A percentile compares a stretch with the other conserved stretches of the same genome.
phyloP scores from a whole-genome alignment of 192 early-diverging fungal genomes.

The Chytriomyces confervae region DNA sequence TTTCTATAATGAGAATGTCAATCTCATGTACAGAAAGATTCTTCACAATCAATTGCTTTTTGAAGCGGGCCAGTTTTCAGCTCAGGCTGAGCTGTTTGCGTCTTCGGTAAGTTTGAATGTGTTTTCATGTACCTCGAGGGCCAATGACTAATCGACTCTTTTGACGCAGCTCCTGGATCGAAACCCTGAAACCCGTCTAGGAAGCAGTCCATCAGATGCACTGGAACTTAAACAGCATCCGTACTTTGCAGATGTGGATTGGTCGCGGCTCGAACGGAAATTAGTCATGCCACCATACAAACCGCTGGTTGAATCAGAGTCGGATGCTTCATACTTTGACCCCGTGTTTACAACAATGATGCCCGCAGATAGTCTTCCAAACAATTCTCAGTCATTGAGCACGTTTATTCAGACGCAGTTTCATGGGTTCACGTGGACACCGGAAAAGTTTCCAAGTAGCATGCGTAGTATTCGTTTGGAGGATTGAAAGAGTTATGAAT shows the following conservation, averaged over 20 bases:
- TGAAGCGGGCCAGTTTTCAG: constrained; percentile 50
- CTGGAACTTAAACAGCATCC: constrained; percentile 67
- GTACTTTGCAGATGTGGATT: constrained; percentile 69
- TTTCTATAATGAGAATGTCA: constrained; percentile 44
- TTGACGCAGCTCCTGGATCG: constrained; percentile 58
- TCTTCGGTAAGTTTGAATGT: constrained; percentile 43
- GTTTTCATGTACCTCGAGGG: background rate
- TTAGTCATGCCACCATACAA: constrained; percentile 69
- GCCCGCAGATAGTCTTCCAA: constrained; percentile 54
- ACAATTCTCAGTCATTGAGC: constrained; percentile 43
- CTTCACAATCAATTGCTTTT: constrained; percentile 56
- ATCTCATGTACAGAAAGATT: constrained; percentile 65
- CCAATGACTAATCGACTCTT: background rate
- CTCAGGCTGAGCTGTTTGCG: constrained; percentile 43
- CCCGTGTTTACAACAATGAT: constrained; percentile 49
- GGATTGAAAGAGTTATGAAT: background rate
- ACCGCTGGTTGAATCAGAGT: constrained; percentile 50
- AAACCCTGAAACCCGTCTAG: constrained; percentile 64
- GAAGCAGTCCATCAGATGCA: constrained; percentile 61
- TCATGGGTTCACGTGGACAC: constrained; percentile 51
- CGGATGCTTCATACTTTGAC: constrained; percentile 59
- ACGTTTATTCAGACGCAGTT: constrained; percentile 57
- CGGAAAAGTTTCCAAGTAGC: constrained; percentile 1
- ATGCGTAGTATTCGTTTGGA: constrained; percentile 15
- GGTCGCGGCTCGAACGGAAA: constrained; percentile 64